A percentile compares a stretch with the other conserved stretches of the same genome.
Evolutionary conservation across 768 basidiomycete genomes (phyloP).

Genomic region (Hirschioporus abietinus): DNA sequence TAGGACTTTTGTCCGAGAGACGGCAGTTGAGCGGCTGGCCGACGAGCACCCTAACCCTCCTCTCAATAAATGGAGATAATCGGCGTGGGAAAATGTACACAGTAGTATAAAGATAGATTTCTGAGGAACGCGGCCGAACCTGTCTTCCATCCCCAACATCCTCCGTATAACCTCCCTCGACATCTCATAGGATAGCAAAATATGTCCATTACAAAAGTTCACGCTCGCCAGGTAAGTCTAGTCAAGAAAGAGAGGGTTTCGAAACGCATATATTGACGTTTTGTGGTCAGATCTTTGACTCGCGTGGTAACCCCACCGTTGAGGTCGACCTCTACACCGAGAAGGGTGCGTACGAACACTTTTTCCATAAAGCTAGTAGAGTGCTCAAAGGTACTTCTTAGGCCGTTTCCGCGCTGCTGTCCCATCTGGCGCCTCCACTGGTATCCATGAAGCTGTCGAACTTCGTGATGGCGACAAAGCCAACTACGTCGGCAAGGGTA

Average conservation of each 20-base stretch:
- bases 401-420: constrained; percentile 93
- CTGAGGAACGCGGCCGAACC: constrained; percentile 14
- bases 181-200: constrained; percentile 29
- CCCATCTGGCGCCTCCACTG: constrained; percentile 97
- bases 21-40: not conserved
- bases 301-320: constrained; percentile 96
- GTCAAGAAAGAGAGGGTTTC: constrained; percentile 4
- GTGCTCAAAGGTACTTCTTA: constrained; percentile 26
- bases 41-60: not conserved
- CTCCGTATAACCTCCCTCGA: constrained; percentile 19
- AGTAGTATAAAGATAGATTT: constrained; percentile 11
- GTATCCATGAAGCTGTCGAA: constrained; percentile 97
- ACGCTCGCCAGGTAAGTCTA: constrained; percentile 79
- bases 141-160: constrained; percentile 6
- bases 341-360: constrained; percentile 53
- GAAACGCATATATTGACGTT: constrained; percentile 13
- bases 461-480: constrained; percentile 94
- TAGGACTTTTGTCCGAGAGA: not conserved
- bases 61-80: constrained; percentile 26
- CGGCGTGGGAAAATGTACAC: constrained; percentile 28
- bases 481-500: constrained; percentile 94
- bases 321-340: constrained; percentile 87
- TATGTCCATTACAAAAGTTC: constrained; percentile 91
- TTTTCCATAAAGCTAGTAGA: constrained; percentile 13
- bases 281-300: constrained; percentile 87